Percentiles rank a stretch among this genome's conserved stretches.
These are phyloP conservation scores for Nephelium lappaceum DNA, from an alignment of 345 rosid species.

Conservation along the genomic window DNA sequence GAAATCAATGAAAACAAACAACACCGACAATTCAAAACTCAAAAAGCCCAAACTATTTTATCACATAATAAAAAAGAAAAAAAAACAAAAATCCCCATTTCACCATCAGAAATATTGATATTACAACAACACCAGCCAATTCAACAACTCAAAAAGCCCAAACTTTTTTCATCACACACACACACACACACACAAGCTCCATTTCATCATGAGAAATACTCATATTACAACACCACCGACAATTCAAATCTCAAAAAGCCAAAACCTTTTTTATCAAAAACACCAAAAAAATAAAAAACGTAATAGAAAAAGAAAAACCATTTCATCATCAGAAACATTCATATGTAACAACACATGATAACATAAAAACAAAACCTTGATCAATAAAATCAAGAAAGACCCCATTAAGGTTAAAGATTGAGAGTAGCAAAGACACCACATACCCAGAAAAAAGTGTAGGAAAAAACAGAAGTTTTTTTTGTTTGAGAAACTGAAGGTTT, in stretches of 20 bases:
- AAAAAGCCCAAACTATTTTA: background rate
- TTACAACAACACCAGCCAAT: background rate
- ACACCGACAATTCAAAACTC: background rate
- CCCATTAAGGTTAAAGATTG: background rate
- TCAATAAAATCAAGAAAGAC: background rate
- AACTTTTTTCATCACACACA: too few relatives aligned
- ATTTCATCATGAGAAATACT: too few relatives aligned
- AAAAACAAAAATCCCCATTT: background rate
- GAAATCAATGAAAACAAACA: background rate
- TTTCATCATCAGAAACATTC: background rate
- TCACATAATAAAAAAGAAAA: background rate
- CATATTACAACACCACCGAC: background rate
- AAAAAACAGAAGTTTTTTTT: background rate
- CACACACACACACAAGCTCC: too few relatives aligned
- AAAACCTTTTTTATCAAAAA: background rate
- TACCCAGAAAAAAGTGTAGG: background rate
- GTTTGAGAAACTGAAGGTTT: too few relatives aligned
- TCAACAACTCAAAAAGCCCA: too few relatives aligned
- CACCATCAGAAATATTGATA: background rate
- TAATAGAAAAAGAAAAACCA: background rate
- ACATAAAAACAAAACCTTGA: slow-evolving; percentile 1
- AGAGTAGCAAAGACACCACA: background rate
- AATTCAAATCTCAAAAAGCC: background rate
- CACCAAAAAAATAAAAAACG: background rate
- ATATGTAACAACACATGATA: background rate